A percentile compares a stretch with the other conserved stretches of the same genome.
These are phyloP conservation scores for Cymbopogon citratus DNA, from an alignment of 176 grass and related monocot species.

Conservation along the genomic window DNA sequence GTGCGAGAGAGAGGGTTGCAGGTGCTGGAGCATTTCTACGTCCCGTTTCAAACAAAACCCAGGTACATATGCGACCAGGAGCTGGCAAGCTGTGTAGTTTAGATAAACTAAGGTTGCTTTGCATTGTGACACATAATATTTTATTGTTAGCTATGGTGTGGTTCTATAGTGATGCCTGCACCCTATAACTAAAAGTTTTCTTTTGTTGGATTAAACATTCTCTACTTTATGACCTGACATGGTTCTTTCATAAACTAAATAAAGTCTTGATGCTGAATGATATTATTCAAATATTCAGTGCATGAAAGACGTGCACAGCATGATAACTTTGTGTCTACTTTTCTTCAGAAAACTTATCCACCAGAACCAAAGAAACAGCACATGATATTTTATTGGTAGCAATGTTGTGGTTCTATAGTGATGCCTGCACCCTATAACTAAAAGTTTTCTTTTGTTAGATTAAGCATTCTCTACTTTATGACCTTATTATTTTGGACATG, in stretches of 20 bases:
- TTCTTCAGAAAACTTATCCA: neutral
- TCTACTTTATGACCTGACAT: neutral
- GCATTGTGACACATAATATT: neutral
- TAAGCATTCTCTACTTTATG: too few relatives aligned
- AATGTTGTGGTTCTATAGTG: too few relatives aligned
- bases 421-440: too few relatives aligned
- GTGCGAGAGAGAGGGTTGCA: constrained; percentile 85
- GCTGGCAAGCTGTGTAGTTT: constrained; percentile 6
- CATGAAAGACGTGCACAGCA: neutral
- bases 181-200: neutral
- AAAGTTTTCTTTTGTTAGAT: too few relatives aligned
- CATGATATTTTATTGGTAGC: too few relatives aligned
- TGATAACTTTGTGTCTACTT: constrained; percentile 14
- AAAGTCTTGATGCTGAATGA: neutral
- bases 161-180: neutral
- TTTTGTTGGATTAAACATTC: neutral
- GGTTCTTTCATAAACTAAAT: constrained; percentile 15
- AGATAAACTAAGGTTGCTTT: constrained; percentile 13
- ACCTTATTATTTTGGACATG: too few relatives aligned
- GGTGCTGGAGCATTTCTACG: constrained; percentile 74
- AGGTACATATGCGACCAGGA: constrained; percentile 53
- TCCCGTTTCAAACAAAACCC: constrained; percentile 90
- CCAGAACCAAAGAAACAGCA: neutral
- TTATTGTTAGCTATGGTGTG: neutral
- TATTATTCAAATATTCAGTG: neutral